Percentiles rank a stretch among this genome's conserved stretches.
phyloP scores from a whole-genome alignment of 1,139 yeast species.

The Pichia sp. region DNA sequence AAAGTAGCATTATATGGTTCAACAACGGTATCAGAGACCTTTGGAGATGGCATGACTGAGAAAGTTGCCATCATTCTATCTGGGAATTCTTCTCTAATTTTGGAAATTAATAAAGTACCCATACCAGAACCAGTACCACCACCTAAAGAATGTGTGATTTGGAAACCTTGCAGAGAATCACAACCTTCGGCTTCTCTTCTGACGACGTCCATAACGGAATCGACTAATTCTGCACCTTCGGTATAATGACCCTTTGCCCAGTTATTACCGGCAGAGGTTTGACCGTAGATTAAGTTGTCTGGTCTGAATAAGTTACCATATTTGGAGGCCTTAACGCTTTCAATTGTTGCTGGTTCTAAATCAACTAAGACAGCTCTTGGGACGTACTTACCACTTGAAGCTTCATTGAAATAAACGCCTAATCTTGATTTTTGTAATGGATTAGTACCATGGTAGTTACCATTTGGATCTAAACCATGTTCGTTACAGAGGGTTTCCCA shows the following conservation, averaged over 20 bases:
- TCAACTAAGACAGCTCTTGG: conserved; percentile 93
- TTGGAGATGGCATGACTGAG: conserved; percentile 90
- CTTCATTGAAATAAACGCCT: conserved; percentile 61
- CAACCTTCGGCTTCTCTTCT: conserved; percentile 94
- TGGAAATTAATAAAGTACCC: conserved; percentile 82
- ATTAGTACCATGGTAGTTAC: conserved; percentile 68
- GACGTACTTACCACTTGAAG: conserved; percentile 82
- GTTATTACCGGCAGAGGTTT: conserved; percentile 90
- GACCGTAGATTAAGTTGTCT: conserved; percentile 85
- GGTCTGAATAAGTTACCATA: conserved; percentile 89
- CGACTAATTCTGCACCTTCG: conserved; percentile 93
- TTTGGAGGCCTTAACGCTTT: conserved; percentile 71
- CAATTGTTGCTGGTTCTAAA: conserved; percentile 92
- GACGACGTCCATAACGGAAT: conserved; percentile 81
- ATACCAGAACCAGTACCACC: conserved; percentile 98
- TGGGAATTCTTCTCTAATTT: conserved; percentile 84
- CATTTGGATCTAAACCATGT: conserved; percentile 88
- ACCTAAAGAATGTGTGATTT: conserved; percentile 89
- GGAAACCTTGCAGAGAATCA: conserved; percentile 93
- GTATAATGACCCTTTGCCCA: conserved; percentile 98
- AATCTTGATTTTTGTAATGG: conserved; percentile 63
- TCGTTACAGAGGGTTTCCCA: conserved; percentile 98
- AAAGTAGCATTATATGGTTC: conserved; percentile 94
- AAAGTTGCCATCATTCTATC: conserved; percentile 97
- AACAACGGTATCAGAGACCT: conserved; percentile 87